Evolutionary conservation across 1,284 basidiomycete species (phyloP), one percentile per base, ranked within the genome.

Genomic region (Fomitiporia mediterranea): DNA sequence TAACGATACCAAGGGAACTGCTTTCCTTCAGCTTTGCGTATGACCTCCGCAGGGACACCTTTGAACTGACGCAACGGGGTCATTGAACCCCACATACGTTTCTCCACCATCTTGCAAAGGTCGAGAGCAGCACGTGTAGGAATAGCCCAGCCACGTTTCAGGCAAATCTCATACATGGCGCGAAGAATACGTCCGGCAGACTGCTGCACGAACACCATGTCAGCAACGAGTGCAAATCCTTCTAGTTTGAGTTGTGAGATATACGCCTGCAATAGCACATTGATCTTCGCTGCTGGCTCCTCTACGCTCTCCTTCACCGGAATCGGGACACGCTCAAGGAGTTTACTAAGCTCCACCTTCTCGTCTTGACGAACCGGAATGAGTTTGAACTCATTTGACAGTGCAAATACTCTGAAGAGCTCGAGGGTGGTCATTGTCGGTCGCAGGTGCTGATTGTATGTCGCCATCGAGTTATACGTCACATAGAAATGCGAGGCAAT

Each of bases 401-500:
- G 78, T 0, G 95, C 94, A 68, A 99, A 99, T 6, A 99, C 92
- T 44, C 95, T 81, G 82, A 98, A 97, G 3, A 99, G 74, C 70
- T 99, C 97, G 63, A 99, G 78, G 49, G 81, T 83, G 25, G 87
- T 84, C 84, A 98, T 92, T 7, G 87, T 88, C 5, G 92, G 84
- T 57, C 89, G 83, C 62, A 99, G 75, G 71, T 98, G 94, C 69
- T 97, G 91, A 71, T 98, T 98, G 72, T 98, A 99, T 0, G 89
- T 91, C 62, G 91, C 83, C 97, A 99, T 99, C 57, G 94, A 98
- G 64, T 86, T 86, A 71, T 98, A 89, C 0, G 94, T 91, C 62
- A 99, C 91, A 68, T 99, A 99, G 73, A 94, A 99, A 70, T 99
- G 89, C 23, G 93, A 96, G 0, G 95, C 94, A 65, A 99, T 98